Conservation (phyloP, 2,329 filamentous ascomycete species). For the Ceratocystis lukuohia region DNA sequence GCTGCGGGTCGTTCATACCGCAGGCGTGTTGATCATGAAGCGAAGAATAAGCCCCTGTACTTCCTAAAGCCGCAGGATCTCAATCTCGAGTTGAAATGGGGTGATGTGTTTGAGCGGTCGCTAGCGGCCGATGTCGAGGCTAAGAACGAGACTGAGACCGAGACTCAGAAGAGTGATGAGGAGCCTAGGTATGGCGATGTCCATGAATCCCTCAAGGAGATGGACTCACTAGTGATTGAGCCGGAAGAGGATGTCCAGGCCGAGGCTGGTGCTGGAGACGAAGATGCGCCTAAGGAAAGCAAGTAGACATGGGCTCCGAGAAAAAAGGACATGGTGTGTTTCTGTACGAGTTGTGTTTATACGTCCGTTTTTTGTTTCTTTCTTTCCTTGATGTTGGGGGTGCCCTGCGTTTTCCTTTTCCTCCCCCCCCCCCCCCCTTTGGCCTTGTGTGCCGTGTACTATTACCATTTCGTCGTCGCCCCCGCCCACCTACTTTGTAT, state of each 20-base stretch:
- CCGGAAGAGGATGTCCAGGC: background rate
- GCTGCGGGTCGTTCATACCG: slow-evolving; percentile 47
- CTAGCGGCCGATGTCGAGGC: background rate
- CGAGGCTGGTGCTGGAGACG: background rate
- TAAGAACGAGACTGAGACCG: background rate
- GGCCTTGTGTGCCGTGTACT: too few species aligned
- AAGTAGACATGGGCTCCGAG: background rate
- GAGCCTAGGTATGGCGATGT: background rate
- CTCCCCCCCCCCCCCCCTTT: background rate
- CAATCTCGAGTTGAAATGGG: slow-evolving; percentile 26
- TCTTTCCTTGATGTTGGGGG: background rate
- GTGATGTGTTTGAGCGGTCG: slow-evolving; percentile 26
- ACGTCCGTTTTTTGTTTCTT: background rate
- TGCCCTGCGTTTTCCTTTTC: background rate
- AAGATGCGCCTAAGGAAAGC: background rate
- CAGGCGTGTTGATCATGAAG: slow-evolving; percentile 37
- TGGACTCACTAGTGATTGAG: slow-evolving; percentile 11
- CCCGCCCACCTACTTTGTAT: background rate
- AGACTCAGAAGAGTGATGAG: background rate
- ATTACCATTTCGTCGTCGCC: background rate
- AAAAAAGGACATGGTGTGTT: background rate
- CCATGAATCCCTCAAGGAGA: background rate
- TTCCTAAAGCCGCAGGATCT: slow-evolving; percentile 31
- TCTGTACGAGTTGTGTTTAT: background rate
- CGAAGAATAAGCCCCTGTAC: slow-evolving; percentile 34